A percentile compares a stretch with the other conserved stretches of the same genome.
Conservation (phyloP, 768 basidiomycete species). For the Mycena crocata region DNA sequence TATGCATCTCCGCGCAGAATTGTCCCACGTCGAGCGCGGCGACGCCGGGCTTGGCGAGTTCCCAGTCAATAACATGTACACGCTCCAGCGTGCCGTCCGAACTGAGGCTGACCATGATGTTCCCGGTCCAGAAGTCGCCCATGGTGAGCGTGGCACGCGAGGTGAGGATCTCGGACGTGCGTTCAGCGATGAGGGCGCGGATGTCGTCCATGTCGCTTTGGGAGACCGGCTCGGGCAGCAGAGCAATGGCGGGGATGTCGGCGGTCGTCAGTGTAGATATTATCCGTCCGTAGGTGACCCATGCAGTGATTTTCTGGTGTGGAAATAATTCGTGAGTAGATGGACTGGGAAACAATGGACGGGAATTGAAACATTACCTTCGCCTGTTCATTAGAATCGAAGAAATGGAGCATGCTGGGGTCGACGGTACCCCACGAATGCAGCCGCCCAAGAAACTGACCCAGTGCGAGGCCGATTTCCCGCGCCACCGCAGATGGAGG, state of each 20-base stretch:
- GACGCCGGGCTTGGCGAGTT: constrained; percentile 66
- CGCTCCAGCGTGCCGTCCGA: constrained; percentile 49
- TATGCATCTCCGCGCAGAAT: constrained; percentile 69
- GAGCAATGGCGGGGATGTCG: constrained; percentile 45
- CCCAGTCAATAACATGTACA: constrained; percentile 74
- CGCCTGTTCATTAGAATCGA: constrained; percentile 51
- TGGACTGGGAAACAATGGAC: too few relatives aligned
- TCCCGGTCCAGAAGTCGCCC: constrained; percentile 85
- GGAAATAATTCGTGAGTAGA: background rate
- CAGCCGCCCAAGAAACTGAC: constrained; percentile 63
- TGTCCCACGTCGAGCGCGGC: constrained; percentile 74
- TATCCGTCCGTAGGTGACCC: constrained; percentile 58
- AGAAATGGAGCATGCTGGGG: constrained; percentile 44
- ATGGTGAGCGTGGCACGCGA: constrained; percentile 39
- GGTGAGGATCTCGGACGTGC: constrained; percentile 42
- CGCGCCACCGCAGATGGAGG: constrained; percentile 45
- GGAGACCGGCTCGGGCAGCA: constrained; percentile 51
- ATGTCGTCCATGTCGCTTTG: constrained; percentile 48
- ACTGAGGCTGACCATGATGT: constrained; percentile 61
- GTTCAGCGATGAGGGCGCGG: constrained; percentile 40
- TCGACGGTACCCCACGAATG: constrained; percentile 60
- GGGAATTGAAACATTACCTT: constrained; percentile 45
- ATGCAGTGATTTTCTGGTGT: constrained; percentile 39
- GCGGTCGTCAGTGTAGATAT: constrained; percentile 46
- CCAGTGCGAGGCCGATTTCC: constrained; percentile 64